Conservation (phyloP, 2,329 filamentous ascomycete genomes). For the Cryoendolithus antarcticus region DNA sequence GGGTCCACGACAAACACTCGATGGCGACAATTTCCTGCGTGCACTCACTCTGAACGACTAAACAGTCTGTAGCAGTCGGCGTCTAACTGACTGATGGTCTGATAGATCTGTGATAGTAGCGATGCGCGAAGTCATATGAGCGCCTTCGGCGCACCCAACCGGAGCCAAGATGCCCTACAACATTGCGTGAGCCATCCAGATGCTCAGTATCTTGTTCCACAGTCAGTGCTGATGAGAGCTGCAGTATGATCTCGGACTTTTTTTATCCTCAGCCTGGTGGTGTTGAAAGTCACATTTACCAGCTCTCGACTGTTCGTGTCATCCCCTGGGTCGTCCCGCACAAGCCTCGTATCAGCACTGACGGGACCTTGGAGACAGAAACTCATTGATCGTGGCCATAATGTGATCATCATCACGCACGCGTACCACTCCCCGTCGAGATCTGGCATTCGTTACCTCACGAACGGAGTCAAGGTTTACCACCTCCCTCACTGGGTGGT, state of each 20-base stretch:
- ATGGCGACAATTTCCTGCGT: too few relatives aligned
- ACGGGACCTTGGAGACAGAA: slow-evolving; percentile 40
- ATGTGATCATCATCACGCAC: slow-evolving; percentile 95
- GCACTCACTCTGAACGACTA: too few relatives aligned
- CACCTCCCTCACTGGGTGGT: slow-evolving; percentile 94
- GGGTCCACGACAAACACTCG: too few relatives aligned
- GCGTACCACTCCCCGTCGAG: slow-evolving; percentile 53
- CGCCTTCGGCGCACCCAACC: slow-evolving; percentile 8
- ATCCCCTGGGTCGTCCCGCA: not conserved
- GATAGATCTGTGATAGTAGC: too few relatives aligned
- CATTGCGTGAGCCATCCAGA: slow-evolving; percentile 44
- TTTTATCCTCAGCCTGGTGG: slow-evolving; percentile 96
- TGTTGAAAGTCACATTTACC: slow-evolving; percentile 96
- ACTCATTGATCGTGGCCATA: slow-evolving; percentile 92
- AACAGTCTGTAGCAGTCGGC: too few relatives aligned
- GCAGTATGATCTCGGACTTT: slow-evolving; percentile 92
- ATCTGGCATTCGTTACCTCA: slow-evolving; percentile 86
- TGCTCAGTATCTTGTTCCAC: not conserved
- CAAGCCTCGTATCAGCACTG: not conserved
- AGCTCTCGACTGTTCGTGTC: slow-evolving; percentile 61
- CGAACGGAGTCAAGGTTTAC: slow-evolving; percentile 96
- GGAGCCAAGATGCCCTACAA: slow-evolving; percentile 49
- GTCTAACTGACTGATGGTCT: too few relatives aligned
- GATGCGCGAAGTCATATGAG: slow-evolving; percentile 6
- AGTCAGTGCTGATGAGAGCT: slow-evolving; percentile 11